These are phyloP conservation scores for Hibiscus mutabilis DNA, from an alignment of 345 rosid species.

Conservation along the genomic window DNA sequence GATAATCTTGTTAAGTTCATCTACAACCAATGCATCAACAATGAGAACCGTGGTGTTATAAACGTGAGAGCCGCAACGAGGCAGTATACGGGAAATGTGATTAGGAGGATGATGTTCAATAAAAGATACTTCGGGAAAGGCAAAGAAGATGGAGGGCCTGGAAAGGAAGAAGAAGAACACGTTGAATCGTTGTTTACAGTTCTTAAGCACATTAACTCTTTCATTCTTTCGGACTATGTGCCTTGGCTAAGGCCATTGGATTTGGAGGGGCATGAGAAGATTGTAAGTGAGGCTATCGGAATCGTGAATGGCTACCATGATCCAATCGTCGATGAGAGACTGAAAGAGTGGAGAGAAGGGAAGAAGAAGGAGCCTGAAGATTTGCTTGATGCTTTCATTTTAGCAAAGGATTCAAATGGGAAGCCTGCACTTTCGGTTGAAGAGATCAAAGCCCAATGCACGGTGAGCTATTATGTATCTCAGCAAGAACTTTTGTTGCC, in stretches of 20 bases:
- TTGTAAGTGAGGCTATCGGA: not conserved
- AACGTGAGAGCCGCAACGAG: not conserved
- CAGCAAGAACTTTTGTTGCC: not conserved
- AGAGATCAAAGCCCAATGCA: constrained; percentile 3
- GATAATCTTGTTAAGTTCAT: constrained; percentile 36
- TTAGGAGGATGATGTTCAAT: constrained; percentile 18
- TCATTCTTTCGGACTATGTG: not conserved
- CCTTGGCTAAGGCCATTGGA: not conserved
- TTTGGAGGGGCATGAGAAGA: constrained; percentile 1
- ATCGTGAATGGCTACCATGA: constrained; percentile 1
- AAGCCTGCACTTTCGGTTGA: not conserved
- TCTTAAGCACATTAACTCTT: not conserved
- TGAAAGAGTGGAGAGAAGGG: not conserved
- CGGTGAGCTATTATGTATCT: not conserved
- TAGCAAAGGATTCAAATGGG: not conserved
- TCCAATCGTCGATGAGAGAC: not conserved
- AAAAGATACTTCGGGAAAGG: constrained; percentile 21
- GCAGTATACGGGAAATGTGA: constrained; percentile 5
- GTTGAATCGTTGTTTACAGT: constrained; percentile 20
- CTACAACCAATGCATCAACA: constrained; percentile 21
- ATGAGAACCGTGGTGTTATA: not conserved
- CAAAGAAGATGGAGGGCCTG: constrained; percentile 21
- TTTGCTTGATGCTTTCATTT: constrained; percentile 7
- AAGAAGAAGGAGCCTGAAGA: not conserved
- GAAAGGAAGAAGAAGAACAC: constrained; percentile 4